phyloP scores from a whole-genome alignment of 2,329 filamentous ascomycete genomes.

The Leptosphaerulina australis region DNA sequence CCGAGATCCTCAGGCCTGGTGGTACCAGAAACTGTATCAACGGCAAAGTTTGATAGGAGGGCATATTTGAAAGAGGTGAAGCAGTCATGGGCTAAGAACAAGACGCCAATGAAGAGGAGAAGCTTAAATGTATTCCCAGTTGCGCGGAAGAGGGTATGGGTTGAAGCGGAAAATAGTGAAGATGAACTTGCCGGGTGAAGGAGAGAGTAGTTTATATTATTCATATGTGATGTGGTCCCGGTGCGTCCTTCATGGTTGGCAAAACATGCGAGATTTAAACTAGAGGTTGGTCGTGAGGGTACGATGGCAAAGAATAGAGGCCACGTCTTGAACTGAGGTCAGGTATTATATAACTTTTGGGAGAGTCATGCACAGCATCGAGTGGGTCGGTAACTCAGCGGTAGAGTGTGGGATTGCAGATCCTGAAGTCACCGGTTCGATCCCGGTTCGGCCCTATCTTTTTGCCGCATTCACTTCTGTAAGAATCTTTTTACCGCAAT shows the following conservation, averaged over 20 bases:
- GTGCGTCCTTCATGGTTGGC: too few relatives aligned
- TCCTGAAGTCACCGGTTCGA: slow-evolving; percentile 15
- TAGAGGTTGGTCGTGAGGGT: too few relatives aligned
- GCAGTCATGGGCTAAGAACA: slow-evolving; percentile 28
- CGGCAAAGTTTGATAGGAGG: slow-evolving; percentile 5
- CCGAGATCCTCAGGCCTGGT: slow-evolving; percentile 2
- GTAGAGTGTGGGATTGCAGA: slow-evolving; percentile 16
- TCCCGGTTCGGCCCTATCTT: slow-evolving; percentile 8
- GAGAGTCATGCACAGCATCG: background rate
- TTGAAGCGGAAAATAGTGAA: slow-evolving; percentile 24
- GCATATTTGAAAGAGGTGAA: slow-evolving; percentile 30
- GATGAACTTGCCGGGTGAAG: slow-evolving; percentile 36
- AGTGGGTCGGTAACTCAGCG: slow-evolving; percentile 5
- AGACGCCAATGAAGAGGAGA: slow-evolving; percentile 10
- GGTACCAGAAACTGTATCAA: background rate
- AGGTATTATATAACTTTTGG: background rate
- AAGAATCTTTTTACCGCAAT: too few relatives aligned
- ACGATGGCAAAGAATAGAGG: too few relatives aligned
- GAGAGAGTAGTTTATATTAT: background rate
- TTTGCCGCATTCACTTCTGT: background rate
- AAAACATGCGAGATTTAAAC: too few relatives aligned
- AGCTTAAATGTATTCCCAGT: slow-evolving; percentile 7
- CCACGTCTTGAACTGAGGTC: too few relatives aligned
- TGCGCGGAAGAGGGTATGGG: slow-evolving; percentile 18
- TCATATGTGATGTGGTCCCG: background rate